Evolutionary conservation across 371 early-diverging fungal genomes (phyloP), one percentile per base, ranked within the genome.

Genomic region (Actinomucor elegans): DNA sequence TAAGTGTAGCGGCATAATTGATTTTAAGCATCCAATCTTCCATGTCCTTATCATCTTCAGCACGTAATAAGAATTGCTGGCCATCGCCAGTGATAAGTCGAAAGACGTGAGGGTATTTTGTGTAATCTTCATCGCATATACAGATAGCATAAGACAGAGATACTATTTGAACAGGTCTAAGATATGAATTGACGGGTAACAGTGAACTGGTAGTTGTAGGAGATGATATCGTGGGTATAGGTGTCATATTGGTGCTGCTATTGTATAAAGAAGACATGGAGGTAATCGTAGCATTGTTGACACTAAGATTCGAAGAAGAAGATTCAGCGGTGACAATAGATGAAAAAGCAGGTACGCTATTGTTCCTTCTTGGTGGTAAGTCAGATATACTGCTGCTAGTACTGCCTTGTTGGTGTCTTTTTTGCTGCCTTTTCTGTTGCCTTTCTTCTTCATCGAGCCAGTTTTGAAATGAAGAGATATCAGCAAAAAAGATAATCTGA

Each of bases 1-100:
- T 91, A 60, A 87, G 77, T 0, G 89, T 79, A 4, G 90, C 85
- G 0, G 90, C 89, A 59, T 88, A 90, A 66, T 92, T 92, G 47
- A 92, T 84, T 42, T 85, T 84, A 23, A 77, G 63, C 80, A 92
- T 88, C 92, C 92, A 92, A 50, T 91, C 89, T 23, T 86, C 84
- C 75, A 90, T 83, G 8, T 88, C 87, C 28, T 71, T 74, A 61
- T 87, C 83, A 42, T 66, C 67, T 10, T 82, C 69, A 3, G 88
- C 84, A 51, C 86, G 75, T 46, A 91, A 71, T 34, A 91, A 61
- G 48, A 86, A 87, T 50, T 89, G 85, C 55, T 86, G 81, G 18
- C 86, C 88, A 38, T 86, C 86, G 2, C 80, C 80, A 6, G 85
- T 79, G 14, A 84, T 80, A 14, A 91, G 62, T 15, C 92, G 79